Evolutionary conservation across 148 eudicot genomes (phyloP), one percentile per base, ranked within the genome.

Genomic region (Beta vulgaris): DNA sequence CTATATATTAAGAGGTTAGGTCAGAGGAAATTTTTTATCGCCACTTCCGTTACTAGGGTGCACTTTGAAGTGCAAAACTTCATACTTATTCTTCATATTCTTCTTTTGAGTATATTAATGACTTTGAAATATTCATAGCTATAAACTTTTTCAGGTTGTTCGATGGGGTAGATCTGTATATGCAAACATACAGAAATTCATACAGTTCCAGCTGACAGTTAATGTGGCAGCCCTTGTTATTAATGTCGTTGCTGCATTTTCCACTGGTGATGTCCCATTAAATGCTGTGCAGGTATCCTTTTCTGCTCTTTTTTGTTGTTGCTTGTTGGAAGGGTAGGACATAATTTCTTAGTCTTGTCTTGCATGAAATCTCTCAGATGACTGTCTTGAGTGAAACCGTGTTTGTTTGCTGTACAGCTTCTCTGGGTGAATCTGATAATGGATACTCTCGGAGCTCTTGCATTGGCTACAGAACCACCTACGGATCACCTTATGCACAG

Each of bases 391-490:
- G 51, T 71, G 37, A 74, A 55, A 4, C 54, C 57, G 37, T 36
- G n/a, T 72, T 34, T 65, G 35, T 62, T n/a, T n/a, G 14, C 37
- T 73, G 35, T 80, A 62, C 91, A 90, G 97, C 95, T 90, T 72
- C 91, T 93, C 53, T 93, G 98, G 98, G 98, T 93, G 43, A 94
- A 94, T 82, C 90, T 94, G 76, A 94, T 94, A 36, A 90, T 91
- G 98, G 98, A 94, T 80, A 91, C 97, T 53, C 91, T 93, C 49
- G 98, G 98, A 76, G 98, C 97, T 37, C 93, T 93, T 77, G 98
- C 98, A 5, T 86, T 93, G 81, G 98, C 98, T 76, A 93, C 98
- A n/a, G 98, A 93, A 80, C 95, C 97, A 72, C 98, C 98, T 59
- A 94, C 97, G 6, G 96, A 94, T 83, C 88, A 94, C 73, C 97